phyloP scores from a whole-genome alignment of 495 filamentous ascomycete genomes.

The Xylaria cubensis region DNA sequence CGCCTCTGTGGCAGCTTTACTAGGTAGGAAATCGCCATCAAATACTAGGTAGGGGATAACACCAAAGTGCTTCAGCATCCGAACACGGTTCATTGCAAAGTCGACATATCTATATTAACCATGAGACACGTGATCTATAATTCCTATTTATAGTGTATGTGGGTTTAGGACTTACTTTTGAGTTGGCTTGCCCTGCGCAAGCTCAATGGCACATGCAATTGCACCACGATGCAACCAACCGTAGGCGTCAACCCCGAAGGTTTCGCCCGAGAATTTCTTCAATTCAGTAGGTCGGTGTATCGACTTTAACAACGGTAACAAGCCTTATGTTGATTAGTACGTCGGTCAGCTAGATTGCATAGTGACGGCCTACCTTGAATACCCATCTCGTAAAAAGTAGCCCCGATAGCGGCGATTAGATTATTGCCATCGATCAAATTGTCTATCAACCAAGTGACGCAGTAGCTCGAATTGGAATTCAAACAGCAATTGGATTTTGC shows the following conservation, averaged over 20 bases:
- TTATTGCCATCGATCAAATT: constrained; percentile 17
- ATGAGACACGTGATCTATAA: constrained; percentile 15
- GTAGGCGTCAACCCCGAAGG: constrained; percentile 93
- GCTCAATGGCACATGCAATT: constrained; percentile 86
- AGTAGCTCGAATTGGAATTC: neutral
- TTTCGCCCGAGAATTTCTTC: constrained; percentile 86
- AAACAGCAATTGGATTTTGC: constrained; percentile 1
- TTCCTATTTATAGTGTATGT: neutral
- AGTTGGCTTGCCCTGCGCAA: constrained; percentile 87
- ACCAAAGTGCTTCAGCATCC: constrained; percentile 91
- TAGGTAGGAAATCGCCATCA: constrained; percentile 93
- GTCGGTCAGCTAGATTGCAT: neutral
- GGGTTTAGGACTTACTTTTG: constrained; percentile 66
- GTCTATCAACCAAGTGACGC: neutral
- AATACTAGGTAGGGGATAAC: constrained; percentile 93
- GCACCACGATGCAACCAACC: constrained; percentile 98
- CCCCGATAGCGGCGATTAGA: constrained; percentile 4
- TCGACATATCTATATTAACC: constrained; percentile 74
- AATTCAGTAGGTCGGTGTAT: constrained; percentile 89
- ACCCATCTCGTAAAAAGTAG: constrained; percentile 61
- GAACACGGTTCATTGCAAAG: constrained; percentile 87
- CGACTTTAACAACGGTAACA: constrained; percentile 91
- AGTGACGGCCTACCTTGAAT: constrained; percentile 64
- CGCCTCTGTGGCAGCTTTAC: constrained; percentile 89
- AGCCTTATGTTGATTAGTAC: constrained; percentile 62